Conservation (phyloP, 805 yeast genomes). For the Monosporozyma aerobia region DNA sequence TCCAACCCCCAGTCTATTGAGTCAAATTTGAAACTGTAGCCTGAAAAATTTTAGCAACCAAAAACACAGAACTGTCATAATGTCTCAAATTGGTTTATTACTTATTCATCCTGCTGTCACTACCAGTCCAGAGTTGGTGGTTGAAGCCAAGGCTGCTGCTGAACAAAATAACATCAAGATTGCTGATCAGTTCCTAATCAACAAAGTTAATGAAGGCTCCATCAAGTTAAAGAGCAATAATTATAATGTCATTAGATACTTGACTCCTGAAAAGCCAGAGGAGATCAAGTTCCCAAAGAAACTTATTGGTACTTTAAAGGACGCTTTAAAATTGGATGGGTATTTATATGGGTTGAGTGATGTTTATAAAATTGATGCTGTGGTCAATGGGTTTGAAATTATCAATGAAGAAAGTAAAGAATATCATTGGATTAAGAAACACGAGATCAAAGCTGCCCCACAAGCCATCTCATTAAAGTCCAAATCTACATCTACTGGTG, state of each 20-base stretch:
- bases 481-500: slow-evolving; percentile 8
- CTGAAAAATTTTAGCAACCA: background rate
- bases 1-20: background rate
- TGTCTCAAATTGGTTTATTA: slow-evolving; percentile 29
- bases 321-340: slow-evolving; percentile 38
- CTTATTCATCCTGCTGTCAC: slow-evolving; percentile 62
- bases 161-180: slow-evolving; percentile 22
- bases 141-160: slow-evolving; percentile 29
- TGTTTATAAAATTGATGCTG: slow-evolving; percentile 42
- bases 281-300: slow-evolving; percentile 39
- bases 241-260: slow-evolving; percentile 41
- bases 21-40: background rate
- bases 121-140: slow-evolving; percentile 42
- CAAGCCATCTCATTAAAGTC: slow-evolving; percentile 23
- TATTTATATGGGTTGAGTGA: slow-evolving; percentile 42
- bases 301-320: slow-evolving; percentile 34
- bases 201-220: slow-evolving; percentile 43
- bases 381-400: slow-evolving; percentile 52
- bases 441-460: slow-evolving; percentile 32
- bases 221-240: slow-evolving; percentile 31
- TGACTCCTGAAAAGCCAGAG: slow-evolving; percentile 45
- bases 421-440: slow-evolving; percentile 42
- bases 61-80: background rate
- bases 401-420: slow-evolving; percentile 18
- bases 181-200: slow-evolving; percentile 46